Base-by-base conservation (phyloP, 768 basidiomycete species). In the Sporobolomyces roseus region DNA sequence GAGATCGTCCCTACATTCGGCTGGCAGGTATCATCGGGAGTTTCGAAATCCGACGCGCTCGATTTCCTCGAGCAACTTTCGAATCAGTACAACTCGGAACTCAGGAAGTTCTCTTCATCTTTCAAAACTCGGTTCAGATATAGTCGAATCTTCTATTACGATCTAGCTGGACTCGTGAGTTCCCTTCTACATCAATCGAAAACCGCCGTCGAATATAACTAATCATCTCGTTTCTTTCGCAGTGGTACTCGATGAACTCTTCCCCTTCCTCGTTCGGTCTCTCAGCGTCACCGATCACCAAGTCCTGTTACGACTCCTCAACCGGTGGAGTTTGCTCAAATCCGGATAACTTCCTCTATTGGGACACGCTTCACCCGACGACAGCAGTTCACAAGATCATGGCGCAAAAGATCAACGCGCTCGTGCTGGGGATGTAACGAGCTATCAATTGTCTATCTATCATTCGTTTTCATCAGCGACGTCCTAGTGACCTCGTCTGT, bases 351-450 rank as follows among this genome's bases (percentile, higher is more conserved):
- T 62, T 41, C 60, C 53, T 72, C 25, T 72, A 72, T 63, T 68
- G 61, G n/a, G 71, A 72, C 60, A 61, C 71, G n/a, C 66, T 72
- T 1, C 71, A 72, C 54, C 71, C 71, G 1, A 63, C 64, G 27
- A 72, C 71, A 8, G 25, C 36, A 14, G 49, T 68, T 3, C 59
- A 65, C 58, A 51, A 61, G 49, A 19, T 58, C 29, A 65, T 68
- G 62, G 71, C 71, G 0, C 23, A 59, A 41, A 52, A 59, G 41
- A 65, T 72, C 66, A 62, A 61, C 49, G 63, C 41, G 1, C 45
- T 72, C 59, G 71, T 68, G 1, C 12, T 25, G 9, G 65, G 65
- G 36, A 36, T 27, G 23, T 58, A 30, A 58, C 16, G 2, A 8
- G 29, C 41, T 29, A 19, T 25, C 35, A 41, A 23, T 45, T 27